Evolutionary conservation across 139 green algal genomes (phyloP).

Genomic region (Raphidocelis subcapitata): DNA sequence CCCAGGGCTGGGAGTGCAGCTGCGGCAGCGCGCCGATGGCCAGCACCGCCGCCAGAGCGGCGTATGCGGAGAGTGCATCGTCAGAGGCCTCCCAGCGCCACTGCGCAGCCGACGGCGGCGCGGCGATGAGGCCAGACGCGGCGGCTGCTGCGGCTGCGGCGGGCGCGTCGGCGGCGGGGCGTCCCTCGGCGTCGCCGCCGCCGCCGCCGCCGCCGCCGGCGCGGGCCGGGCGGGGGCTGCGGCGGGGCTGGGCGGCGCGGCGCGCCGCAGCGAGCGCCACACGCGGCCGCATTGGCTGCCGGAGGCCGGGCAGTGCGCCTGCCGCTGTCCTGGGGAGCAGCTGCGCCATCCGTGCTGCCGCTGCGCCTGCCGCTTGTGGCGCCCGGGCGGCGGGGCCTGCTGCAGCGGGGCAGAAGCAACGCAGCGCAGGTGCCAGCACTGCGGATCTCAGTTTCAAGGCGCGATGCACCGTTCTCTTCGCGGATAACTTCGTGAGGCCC

Average conservation of each 20-base stretch:
- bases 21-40: slow-evolving; percentile 31
- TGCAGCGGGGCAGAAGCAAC: too few species aligned
- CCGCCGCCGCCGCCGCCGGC: too few species aligned
- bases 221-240: not conserved
- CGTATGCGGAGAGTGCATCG: slow-evolving; percentile 55
- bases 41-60: slow-evolving; percentile 43
- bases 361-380: slow-evolving; percentile 13
- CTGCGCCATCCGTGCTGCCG: not conserved
- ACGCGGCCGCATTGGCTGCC: not conserved
- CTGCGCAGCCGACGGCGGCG: not conserved
- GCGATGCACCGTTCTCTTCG: too few species aligned
- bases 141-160: not conserved
- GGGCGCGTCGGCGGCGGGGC: not conserved
- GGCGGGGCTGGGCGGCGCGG: not conserved
- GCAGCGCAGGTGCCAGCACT: too few species aligned
- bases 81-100: slow-evolving; percentile 57
- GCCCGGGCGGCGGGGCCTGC: too few species aligned
- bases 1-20: not conserved
- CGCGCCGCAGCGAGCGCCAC: not conserved
- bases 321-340: too few species aligned
- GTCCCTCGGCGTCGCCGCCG: not conserved
- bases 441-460: too few species aligned
- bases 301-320: not conserved
- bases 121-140: not conserved
- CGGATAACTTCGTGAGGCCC: too few species aligned